phyloP scores from a whole-genome alignment of 225 moss, liverwort and hornwort genomes.

The Polytrichum commune region DNA sequence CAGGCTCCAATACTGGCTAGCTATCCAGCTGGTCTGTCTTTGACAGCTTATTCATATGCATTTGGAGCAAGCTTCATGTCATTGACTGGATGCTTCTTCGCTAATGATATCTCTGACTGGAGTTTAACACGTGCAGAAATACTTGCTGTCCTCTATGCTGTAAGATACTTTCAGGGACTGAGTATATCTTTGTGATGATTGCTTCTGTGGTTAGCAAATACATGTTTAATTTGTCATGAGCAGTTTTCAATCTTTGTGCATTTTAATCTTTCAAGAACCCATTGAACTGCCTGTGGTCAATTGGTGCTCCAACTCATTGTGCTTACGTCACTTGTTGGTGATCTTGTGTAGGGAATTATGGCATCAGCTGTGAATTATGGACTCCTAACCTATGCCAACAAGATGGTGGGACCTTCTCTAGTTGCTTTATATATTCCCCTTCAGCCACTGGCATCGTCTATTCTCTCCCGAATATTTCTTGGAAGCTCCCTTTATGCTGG shows the following conservation, averaged over 20 bases:
- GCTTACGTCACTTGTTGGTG: no score
- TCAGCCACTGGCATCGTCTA: constrained; percentile 72
- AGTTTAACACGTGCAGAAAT: constrained; percentile 55
- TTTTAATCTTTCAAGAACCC: no score
- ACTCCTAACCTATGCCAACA: constrained; percentile 77
- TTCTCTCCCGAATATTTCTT: constrained; percentile 74
- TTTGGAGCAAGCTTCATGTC: constrained; percentile 72
- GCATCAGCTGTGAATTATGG: constrained; percentile 92
- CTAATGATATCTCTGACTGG: constrained; percentile 51
- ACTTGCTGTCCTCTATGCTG: constrained; percentile 71
- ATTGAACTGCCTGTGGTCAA: no score
- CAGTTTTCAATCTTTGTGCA: no score
- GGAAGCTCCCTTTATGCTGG: constrained; percentile 82
- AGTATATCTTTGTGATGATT: neutral
- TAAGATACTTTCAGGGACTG: constrained; percentile 23
- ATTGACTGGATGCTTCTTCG: constrained; percentile 46
- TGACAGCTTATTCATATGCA: constrained; percentile 83
- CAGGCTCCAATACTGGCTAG: constrained; percentile 80
- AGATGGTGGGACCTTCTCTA: constrained; percentile 81
- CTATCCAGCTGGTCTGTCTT: constrained; percentile 72
- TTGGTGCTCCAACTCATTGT: no score
- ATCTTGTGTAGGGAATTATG: constrained; percentile 62
- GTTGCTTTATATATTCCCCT: constrained; percentile 86
- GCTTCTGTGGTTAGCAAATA: neutral
- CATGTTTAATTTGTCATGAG: no score